Evolutionary conservation across 495 filamentous ascomycete genomes (phyloP), one percentile per base, ranked within the genome.

Genomic region (Penicillium robsamsonii): DNA sequence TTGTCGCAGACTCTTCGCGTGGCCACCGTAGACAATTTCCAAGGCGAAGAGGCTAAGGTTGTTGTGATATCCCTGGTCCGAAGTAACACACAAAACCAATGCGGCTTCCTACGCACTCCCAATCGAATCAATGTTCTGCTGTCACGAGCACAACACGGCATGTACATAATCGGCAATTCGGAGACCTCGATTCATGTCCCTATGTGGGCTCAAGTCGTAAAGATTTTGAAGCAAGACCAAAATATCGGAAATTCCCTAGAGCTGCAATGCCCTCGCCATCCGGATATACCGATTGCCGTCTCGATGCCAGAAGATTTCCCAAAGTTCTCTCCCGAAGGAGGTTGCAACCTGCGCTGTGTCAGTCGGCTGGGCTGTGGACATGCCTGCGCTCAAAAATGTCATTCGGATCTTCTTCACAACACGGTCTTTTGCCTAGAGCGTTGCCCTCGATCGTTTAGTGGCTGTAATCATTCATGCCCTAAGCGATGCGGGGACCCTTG

Each of bases 11-110:
- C 75, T 12, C 69, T 95, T 3, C 75, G 86, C 25, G 66, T 91
- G 6, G 87, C 91, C n/a, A 94, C 87, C 0, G 84, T 95, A n/a
- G 90, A 94, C 66, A 92, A 91, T 62, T 92, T 92, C 54, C 89
- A 92, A 61, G 88, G 88, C 7, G 89, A 94, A 65, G 88, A 94
- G 62, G 88, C 88, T 13, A 88, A 90, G 50, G 78, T 93, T 4
- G 79, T 94, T 10, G 75, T 94, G n/a, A 78, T 95, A n/a, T 92
- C 89, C 0, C 70, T 94, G 0, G 91, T 94, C 12, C 79, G 90
- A 45, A 88, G 86, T 69, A 94, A 93, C 59, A 53, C 66, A 3
- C 62, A 81, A 24, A 77, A 75, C 40, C 78, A 77, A n/a, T 83
- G 81, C 45, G 90, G 90, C 1, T 96, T 96, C 57, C 71, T 94